Evolutionary conservation across 208 protist genomes (phyloP).

Genomic region (Leishmania tarentolae): DNA sequence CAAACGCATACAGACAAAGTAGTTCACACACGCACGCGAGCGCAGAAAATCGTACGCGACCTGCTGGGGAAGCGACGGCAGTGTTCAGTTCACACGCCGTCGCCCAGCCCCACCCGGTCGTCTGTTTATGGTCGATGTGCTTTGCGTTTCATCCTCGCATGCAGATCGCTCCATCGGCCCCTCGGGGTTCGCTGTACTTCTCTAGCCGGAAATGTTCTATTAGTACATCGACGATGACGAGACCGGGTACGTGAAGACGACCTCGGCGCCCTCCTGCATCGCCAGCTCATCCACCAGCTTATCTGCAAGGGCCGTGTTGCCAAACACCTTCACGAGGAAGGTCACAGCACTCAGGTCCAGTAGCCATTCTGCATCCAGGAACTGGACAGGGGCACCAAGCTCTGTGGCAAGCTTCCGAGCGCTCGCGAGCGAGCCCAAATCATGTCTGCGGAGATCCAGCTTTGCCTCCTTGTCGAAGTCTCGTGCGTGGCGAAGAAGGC

Average conservation of each 20-base stretch:
- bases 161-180: background rate
- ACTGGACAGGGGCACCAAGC: slow-evolving; percentile 51
- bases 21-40: background rate
- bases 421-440: slow-evolving; percentile 62
- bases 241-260: slow-evolving; percentile 83
- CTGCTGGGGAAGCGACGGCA: background rate
- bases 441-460: slow-evolving; percentile 64
- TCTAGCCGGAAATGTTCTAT: background rate
- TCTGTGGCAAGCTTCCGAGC: slow-evolving; percentile 59
- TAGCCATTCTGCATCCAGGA: slow-evolving; percentile 86
- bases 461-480: slow-evolving; percentile 81
- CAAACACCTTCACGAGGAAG: slow-evolving; percentile 82
- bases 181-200: background rate
- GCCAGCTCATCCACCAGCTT: slow-evolving; percentile 78
- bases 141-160: background rate
- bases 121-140: background rate
- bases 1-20: too few species aligned
- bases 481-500: slow-evolving; percentile 81
- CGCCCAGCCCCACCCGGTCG: too few species aligned
- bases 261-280: slow-evolving; percentile 70
- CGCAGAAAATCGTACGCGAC: background rate
- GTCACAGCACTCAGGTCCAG: slow-evolving; percentile 81
- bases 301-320: slow-evolving; percentile 46
- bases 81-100: too few species aligned
- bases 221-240: slow-evolving; percentile 17